Evolutionary conservation across 257 asterid species (phyloP).

Genomic region (Nicotiana obtusifolia): DNA sequence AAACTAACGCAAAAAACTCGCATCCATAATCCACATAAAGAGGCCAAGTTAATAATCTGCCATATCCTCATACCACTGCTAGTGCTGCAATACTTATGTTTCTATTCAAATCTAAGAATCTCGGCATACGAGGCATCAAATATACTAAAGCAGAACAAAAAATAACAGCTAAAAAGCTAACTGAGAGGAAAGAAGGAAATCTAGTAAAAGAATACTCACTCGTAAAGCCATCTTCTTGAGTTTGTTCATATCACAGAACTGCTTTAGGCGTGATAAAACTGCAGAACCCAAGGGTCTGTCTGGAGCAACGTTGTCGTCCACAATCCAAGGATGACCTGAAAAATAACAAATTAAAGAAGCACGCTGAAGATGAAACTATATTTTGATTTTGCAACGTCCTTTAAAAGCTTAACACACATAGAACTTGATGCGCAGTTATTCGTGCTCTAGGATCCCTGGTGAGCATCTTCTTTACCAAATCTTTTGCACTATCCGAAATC

Average conservation of each 20-base stretch:
- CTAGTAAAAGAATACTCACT: slow-evolving; percentile 28
- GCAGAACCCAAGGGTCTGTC: slow-evolving; percentile 95
- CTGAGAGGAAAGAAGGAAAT: neutral
- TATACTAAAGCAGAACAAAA: neutral
- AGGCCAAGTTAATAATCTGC: neutral
- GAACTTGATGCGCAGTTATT: slow-evolving; percentile 77
- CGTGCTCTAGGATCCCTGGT: slow-evolving; percentile 66
- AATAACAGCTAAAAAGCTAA: neutral
- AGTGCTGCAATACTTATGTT: neutral
- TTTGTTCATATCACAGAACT: slow-evolving; percentile 92
- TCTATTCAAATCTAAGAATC: neutral
- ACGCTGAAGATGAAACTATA: neutral
- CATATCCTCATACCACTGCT: neutral
- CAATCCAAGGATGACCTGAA: slow-evolving; percentile 95
- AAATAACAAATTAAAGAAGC: slow-evolving; percentile 2
- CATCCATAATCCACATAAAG: neutral
- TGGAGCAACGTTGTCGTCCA: slow-evolving; percentile 86
- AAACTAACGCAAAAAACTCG: neutral
- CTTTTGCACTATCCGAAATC: slow-evolving; percentile 87
- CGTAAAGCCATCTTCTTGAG: slow-evolving; percentile 97
- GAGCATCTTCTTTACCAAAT: slow-evolving; percentile 76
- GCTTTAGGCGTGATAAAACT: slow-evolving; percentile 75
- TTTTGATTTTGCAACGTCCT: neutral
- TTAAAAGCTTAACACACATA: slow-evolving; percentile 41
- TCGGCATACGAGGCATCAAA: neutral